Base-by-base conservation (phyloP, 441 rosid genomes). In the Arabidopsis hybrid region DNA sequence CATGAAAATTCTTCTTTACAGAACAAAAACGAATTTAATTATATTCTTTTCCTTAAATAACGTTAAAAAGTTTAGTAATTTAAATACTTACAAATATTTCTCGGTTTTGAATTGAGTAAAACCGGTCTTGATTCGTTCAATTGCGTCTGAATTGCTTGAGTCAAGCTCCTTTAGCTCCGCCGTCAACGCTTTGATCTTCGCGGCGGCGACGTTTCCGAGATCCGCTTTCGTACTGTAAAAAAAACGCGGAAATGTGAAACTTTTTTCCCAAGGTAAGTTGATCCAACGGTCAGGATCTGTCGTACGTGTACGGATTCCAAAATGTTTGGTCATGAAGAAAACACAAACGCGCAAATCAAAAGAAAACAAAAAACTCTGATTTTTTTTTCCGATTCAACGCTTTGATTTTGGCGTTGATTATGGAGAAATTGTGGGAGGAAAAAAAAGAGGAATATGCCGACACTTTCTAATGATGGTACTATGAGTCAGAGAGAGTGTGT, bases 201-300 rank as follows among this genome's bases (percentile, higher is more conserved):
- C 93, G 29, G 96, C 99, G 72, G 97, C 99, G 60, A 87, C 68
- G 61, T 81, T 76, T 14, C 81, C 87, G 36, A 92, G 93, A 60
- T 85, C 91, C n/a, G 82, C 60, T 73, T 81, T 87, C 69, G 81
- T 83, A 18, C 98, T 93, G 87, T 51, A 26, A 47, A 40, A 57
- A 35, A 10, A 55, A 17, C 38, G 6, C 5, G 26, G 9, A 36
- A 31, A 51, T 7, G 35, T 3, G 11, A 60, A 40, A 40, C 50
- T 26, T 21, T 4, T 21, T 38, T 14, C 35, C 21, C 18, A 40
- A 40, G 4, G 26, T 31, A 51, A 16, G 8, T 21, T 21, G 83
- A 38, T 77, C 81, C 47, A 16, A 72, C 65, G 79, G 73, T 52
- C 56, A 64, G 0, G 58, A 61, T 69, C 42, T 60, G 49, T 65